Percentiles rank a stretch among this genome's conserved stretches.
Conservation (phyloP, 331 rosid genomes). For the Cydonia oblonga region DNA sequence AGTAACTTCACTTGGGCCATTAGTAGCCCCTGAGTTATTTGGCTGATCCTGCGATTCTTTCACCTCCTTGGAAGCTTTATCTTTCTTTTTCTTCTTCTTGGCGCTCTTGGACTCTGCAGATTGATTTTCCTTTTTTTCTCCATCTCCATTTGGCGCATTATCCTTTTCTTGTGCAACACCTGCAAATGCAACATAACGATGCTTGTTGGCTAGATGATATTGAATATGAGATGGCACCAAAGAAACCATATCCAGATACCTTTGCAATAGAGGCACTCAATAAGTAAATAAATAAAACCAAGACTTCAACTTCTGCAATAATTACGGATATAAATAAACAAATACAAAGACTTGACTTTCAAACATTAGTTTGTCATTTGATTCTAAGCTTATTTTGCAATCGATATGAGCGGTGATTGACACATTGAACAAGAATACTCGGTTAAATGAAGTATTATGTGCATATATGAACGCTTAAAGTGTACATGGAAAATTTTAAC, state of each 20-base stretch:
- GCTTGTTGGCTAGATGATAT: slow-evolving; percentile 1
- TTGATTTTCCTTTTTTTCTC: slow-evolving; percentile 50
- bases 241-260: neutral
- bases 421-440: neutral
- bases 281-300: neutral
- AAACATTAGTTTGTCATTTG: neutral
- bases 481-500: neutral
- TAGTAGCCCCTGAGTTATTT: slow-evolving; percentile 27
- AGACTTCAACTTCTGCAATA: neutral
- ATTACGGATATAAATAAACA: neutral
- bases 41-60: slow-evolving; percentile 57
- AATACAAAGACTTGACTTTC: neutral
- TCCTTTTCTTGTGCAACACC: slow-evolving; percentile 44
- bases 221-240: neutral
- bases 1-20: slow-evolving; percentile 29
- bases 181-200: slow-evolving; percentile 19
- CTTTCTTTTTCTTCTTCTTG: slow-evolving; percentile 93
- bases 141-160: slow-evolving; percentile 40
- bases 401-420: too few relatives aligned
- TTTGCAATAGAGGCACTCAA: neutral
- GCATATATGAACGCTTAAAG: neutral
- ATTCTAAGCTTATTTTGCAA: neutral
- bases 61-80: slow-evolving; percentile 58
- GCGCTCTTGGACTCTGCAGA: slow-evolving; percentile 49
- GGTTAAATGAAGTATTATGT: neutral